Conservation (phyloP, 345 rosid genomes). For the Mangifera indica region DNA sequence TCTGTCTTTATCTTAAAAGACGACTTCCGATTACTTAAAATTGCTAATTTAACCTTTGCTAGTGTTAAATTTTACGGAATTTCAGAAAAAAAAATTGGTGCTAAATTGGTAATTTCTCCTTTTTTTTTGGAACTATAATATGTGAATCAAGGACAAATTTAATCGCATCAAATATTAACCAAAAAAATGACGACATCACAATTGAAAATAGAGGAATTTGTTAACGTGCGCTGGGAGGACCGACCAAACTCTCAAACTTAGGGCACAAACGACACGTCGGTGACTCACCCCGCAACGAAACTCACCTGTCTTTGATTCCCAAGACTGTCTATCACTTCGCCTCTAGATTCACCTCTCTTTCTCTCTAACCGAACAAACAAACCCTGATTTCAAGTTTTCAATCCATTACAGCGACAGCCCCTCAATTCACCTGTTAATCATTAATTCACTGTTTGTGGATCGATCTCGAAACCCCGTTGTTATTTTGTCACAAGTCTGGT, state of each 20-base stretch:
- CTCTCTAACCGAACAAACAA: background rate
- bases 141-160: no score
- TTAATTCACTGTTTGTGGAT: background rate
- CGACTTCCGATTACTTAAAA: no score
- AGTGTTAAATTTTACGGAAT: no score
- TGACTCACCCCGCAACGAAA: background rate
- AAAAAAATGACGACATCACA: no score
- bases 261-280: slow-evolving; percentile 7
- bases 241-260: background rate
- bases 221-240: background rate
- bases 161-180: no score
- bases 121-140: no score
- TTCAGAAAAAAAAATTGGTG: no score
- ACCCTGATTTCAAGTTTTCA: background rate
- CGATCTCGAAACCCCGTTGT: background rate
- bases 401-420: background rate
- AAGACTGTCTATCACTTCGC: background rate
- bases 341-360: background rate
- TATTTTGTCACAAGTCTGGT: background rate
- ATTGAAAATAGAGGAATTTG: background rate
- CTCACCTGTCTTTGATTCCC: background rate
- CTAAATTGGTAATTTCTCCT: no score
- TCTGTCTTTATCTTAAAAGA: no score
- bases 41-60: no score
- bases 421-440: background rate